phyloP scores from a whole-genome alignment of 345 rosid species.

The Gossypium ekmanianum region DNA sequence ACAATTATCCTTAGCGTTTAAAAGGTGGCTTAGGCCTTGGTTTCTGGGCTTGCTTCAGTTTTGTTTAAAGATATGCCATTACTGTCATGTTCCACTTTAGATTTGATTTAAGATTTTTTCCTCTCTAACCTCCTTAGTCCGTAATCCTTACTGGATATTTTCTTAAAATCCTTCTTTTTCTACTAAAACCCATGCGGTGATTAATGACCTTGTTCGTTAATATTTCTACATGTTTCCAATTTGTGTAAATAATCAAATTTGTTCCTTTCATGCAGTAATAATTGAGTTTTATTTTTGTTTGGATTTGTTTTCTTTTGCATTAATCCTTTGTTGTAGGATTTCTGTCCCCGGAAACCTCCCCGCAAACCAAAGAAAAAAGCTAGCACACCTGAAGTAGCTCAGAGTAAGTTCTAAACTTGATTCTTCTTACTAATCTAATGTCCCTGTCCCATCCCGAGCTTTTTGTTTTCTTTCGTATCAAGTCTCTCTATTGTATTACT shows the following conservation, averaged over 20 bases:
- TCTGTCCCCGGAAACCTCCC: neutral
- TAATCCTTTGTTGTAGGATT: constrained; percentile 6
- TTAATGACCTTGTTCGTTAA: neutral
- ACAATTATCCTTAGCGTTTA: neutral
- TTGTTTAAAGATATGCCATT: neutral
- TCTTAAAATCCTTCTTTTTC: neutral
- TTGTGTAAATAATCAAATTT: neutral
- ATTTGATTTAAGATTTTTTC: neutral
- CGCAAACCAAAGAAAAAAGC: neutral
- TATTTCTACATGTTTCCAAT: neutral
- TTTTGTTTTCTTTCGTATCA: neutral
- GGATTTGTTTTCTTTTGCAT: neutral
- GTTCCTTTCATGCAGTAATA: neutral
- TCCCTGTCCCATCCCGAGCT: neutral
- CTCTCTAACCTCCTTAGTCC: neutral
- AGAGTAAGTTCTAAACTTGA: constrained; percentile 13
- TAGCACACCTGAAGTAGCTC: neutral
- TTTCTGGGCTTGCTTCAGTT: neutral
- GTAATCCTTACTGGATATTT: neutral
- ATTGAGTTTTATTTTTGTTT: neutral
- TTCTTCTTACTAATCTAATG: neutral
- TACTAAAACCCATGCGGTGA: neutral
- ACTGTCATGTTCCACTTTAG: neutral
- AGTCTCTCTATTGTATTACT: neutral
- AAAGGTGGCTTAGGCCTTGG: neutral